Evolutionary conservation across 2,329 filamentous ascomycete genomes (phyloP).

Genomic region (Lachnellula suecica): DNA sequence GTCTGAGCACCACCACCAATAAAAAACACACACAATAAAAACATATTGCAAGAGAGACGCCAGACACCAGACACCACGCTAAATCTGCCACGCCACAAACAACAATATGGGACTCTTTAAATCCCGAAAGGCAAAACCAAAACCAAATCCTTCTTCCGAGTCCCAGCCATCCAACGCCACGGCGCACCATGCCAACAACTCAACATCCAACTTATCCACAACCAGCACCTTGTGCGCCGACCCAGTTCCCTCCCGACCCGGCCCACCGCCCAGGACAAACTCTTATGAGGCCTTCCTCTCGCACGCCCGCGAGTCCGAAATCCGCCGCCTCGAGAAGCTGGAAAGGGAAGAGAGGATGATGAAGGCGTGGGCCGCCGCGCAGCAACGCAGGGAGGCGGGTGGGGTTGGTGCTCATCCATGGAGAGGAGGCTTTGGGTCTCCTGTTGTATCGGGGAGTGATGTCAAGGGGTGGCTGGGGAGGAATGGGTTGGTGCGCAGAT

Average conservation of each 20-base stretch:
- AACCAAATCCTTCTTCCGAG: too few species aligned
- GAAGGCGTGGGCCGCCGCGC: constrained; percentile 14
- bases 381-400: constrained; percentile 5
- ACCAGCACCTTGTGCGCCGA: too few species aligned
- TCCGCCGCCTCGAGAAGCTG: background rate
- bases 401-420: constrained; percentile 19
- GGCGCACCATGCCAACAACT: too few species aligned
- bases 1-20: too few species aligned
- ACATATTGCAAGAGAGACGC: too few species aligned
- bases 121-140: too few species aligned
- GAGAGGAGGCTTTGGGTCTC: constrained; percentile 20
- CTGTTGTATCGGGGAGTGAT: background rate
- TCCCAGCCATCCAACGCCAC: too few species aligned
- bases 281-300: constrained; percentile 16
- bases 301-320: constrained; percentile 4
- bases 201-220: constrained; percentile 13
- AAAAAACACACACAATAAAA: too few species aligned
- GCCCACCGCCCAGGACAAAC: background rate
- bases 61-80: too few species aligned
- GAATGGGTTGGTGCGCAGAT: background rate
- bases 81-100: too few species aligned
- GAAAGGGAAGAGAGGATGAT: constrained; percentile 8
- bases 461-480: background rate
- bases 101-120: too few species aligned
- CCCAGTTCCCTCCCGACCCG: background rate